Evolutionary conservation across 2,329 filamentous ascomycete species (phyloP).

Genomic region (Stemphylium beticola): DNA sequence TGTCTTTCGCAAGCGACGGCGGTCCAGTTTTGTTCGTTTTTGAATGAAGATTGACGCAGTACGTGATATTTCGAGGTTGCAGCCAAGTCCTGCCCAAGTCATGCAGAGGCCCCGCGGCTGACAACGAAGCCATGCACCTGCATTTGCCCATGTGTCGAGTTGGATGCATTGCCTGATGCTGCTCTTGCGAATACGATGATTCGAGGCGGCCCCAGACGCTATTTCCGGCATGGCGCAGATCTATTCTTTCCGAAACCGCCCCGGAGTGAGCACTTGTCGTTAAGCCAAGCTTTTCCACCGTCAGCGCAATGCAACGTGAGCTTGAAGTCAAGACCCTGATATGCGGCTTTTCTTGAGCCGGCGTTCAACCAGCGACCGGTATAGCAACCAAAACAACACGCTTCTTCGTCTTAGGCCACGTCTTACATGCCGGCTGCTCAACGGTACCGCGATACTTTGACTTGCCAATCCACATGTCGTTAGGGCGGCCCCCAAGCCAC

Average conservation of each 20-base stretch:
- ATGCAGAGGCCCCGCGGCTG: background rate
- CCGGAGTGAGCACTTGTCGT: conserved; percentile 2
- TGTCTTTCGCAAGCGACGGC: background rate
- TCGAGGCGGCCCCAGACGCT: background rate
- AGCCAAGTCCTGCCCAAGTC: background rate
- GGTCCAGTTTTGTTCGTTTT: background rate
- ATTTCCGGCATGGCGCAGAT: conserved; percentile 3
- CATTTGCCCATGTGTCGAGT: too few relatives aligned
- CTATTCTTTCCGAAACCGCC: conserved; percentile 1
- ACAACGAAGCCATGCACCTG: too few relatives aligned
- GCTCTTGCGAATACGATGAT: too few relatives aligned
- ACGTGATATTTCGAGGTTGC: background rate
- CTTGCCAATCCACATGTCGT: too few relatives aligned
- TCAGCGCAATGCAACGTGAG: background rate
- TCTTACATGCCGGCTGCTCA: too few relatives aligned
- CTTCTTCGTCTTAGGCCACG: too few relatives aligned
- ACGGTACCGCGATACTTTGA: too few relatives aligned
- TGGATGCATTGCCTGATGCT: too few relatives aligned
- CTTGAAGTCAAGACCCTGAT: background rate
- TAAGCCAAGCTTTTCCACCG: conserved; percentile 6
- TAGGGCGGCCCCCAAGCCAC: too few relatives aligned
- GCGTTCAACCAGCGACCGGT: too few relatives aligned
- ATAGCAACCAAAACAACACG: too few relatives aligned
- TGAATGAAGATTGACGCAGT: background rate
- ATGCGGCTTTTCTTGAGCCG: too few relatives aligned